Conservation (phyloP, 2,329 filamentous ascomycete genomes). For the Hypoxylon sp. region DNA sequence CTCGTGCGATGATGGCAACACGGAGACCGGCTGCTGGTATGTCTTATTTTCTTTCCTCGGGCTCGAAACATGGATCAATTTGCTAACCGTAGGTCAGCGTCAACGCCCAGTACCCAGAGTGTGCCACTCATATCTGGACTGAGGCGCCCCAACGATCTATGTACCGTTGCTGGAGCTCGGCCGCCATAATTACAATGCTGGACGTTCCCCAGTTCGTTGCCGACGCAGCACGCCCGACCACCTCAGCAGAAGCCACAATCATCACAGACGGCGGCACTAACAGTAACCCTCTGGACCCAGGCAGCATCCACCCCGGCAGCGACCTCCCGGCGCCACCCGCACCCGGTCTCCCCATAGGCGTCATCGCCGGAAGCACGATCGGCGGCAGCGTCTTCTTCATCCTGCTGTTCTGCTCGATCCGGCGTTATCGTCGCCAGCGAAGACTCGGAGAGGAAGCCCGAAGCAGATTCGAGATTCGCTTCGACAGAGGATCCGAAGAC, state of each 20-base stretch:
- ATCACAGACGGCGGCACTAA: not conserved
- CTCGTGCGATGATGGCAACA: constrained; percentile 48
- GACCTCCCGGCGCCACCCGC: not conserved
- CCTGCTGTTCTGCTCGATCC: not conserved
- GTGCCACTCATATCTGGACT: constrained; percentile 57
- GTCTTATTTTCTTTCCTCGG: constrained; percentile 25
- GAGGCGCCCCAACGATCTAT: constrained; percentile 53
- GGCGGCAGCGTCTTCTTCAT: not conserved
- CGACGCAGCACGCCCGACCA: constrained; percentile 49
- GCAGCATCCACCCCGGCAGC: not conserved
- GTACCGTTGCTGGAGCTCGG: constrained; percentile 53
- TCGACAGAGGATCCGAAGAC: not conserved
- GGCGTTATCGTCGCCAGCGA: not conserved
- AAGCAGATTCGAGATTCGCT: not conserved
- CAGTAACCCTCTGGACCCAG: not conserved
- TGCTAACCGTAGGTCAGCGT: constrained; percentile 23
- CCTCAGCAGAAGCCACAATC: not conserved
- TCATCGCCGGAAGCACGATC: constrained; percentile 1
- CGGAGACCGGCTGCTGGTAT: constrained; percentile 56
- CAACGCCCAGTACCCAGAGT: constrained; percentile 46
- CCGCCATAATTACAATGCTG: constrained; percentile 52
- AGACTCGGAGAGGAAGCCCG: not conserved
- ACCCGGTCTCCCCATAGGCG: not conserved
- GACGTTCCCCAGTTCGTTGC: constrained; percentile 54
- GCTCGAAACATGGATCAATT: not conserved